Evolutionary conservation across 2,329 filamentous ascomycete species (phyloP).

Genomic region (Alternaria incomplexa): DNA sequence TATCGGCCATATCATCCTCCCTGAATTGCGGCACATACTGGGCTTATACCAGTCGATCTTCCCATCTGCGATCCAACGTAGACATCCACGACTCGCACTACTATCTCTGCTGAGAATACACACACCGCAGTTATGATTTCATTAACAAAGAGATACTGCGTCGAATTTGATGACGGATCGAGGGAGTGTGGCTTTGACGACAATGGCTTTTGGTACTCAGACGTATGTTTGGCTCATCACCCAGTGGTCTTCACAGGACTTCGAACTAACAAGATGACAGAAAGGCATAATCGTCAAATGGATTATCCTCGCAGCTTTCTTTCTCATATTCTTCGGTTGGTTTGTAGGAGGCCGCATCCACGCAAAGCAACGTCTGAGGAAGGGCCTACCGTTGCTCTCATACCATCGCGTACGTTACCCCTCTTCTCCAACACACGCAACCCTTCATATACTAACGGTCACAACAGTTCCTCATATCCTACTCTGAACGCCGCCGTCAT

Average conservation of each 20-base stretch:
- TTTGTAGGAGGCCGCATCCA: conserved; percentile 73
- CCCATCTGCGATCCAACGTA: neutral
- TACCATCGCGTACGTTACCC: conserved; percentile 66
- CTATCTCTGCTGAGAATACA: neutral
- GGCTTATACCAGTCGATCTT: conserved; percentile 6
- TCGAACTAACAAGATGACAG: conserved; percentile 47
- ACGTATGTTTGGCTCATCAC: conserved; percentile 26
- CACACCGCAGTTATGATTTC: conserved; percentile 29
- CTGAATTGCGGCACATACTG: conserved; percentile 3
- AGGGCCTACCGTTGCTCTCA: conserved; percentile 67
- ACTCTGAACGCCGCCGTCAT: conserved; percentile 43
- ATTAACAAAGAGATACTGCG: conserved; percentile 37
- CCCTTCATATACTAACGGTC: neutral
- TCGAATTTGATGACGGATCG: conserved; percentile 31
- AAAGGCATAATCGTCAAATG: conserved; percentile 73
- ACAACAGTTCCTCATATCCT: conserved; percentile 52
- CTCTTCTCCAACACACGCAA: neutral
- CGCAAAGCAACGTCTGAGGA: conserved; percentile 69
- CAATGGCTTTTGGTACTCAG: conserved; percentile 43
- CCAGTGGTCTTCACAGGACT: neutral
- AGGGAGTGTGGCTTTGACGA: conserved; percentile 39
- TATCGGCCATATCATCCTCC: conserved; percentile 1
- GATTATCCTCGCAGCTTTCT: conserved; percentile 68
- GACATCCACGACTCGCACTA: neutral
- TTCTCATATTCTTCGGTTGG: conserved; percentile 65